Base-by-base conservation (phyloP, 495 filamentous ascomycete genomes). In the Jackrogersella minutella region DNA sequence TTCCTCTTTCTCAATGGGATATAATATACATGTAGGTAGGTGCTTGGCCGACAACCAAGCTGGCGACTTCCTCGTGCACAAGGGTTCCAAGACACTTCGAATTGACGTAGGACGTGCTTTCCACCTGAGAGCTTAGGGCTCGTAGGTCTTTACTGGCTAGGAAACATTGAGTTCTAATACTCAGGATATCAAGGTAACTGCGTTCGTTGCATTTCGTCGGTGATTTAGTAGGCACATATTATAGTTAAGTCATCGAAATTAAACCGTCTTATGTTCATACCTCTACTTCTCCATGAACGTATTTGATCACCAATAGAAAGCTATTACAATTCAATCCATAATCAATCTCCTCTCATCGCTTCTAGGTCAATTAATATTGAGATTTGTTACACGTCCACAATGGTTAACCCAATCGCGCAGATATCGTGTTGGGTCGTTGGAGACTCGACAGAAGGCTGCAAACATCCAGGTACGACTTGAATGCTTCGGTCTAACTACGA, bases 361-460 rank as follows among this genome's bases (percentile, higher is more conserved):
- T 14, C 11, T 13, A 17, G n/a, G n/a, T 30, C 3, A 16, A n/a
- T 37, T 7, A 0, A 11, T 52, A 34, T 26, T 41, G 30, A 16
- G 14, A 19, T 41, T 58, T 44, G 10, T 44, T 2, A 24, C 21
- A 24, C 5, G 10, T 3, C 4, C 36, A 40, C 36, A 3, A 59
- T 69, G 17, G 41, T n/a, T 44, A 21, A 19, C 13, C 62, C 62
- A 31, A 58, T 72, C 37, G 70, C 62, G 8, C 62, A 61, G 30
- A 58, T 72, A 57, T 72, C 68, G 33, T 72, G 62, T 33, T 69
- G 70, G 58, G 52, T 63, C 28, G 36, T 37, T 24, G 58, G 40
- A 21, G 40, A 54, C 11, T 19, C 16, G 13, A 24, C 54, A 14
- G 19, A 51, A 21, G 50, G 19, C 8, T 56, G 30, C 4, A 49